Evolutionary conservation across 2,329 filamentous ascomycete species (phyloP), one percentile per base, ranked within the genome.

Genomic region (Balansia obtecta): DNA sequence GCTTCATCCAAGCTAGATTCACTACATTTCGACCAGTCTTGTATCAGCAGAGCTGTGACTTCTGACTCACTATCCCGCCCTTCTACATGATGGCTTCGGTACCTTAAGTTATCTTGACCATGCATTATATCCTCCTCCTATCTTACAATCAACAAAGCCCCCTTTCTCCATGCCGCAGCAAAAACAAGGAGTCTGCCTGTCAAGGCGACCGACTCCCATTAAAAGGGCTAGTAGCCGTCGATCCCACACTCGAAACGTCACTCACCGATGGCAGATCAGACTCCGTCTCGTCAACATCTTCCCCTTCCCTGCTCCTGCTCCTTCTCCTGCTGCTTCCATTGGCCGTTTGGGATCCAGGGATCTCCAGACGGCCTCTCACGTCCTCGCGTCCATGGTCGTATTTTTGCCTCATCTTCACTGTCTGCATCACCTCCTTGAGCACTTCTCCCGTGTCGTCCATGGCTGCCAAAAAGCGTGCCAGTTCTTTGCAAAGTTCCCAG

Each of bases 401-500:
- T 48, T 63, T 66, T 20, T 61, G 47, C 9, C 53, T 52, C 38
- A 69, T 63, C 45, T 79, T 75, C 7, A 82, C 77, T 65, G 80
- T 72, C 57, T 80, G 77, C 65, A 94, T 74, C 2, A 85, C 86
- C 58, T 84, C 79, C 49, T 79, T 74, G 46, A 98, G 72, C 43
- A 87, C 91, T 56, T 84, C 81, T 0, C 93, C 93, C 13, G 82
- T 86, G 56, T 88, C 83, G 62, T 98, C 93, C 60, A 98, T 81
- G 5, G 91, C 91, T 45, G 94, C 89, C 51, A 98, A 70, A 67
- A 98, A 98, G n/a, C 91, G 76, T 11, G 93, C 90, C 30, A 98
- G 75, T 65, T 98, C 93, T 59, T 89, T 93, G 69, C 93, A 97
- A 30, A 98, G 71, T 58, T 97, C 90, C 89, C 90, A 98, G 61